A percentile compares a stretch with the other conserved stretches of the same genome.
phyloP scores from a whole-genome alignment of 2,329 filamentous ascomycete species.

The Ceratocystis smalleyi region DNA sequence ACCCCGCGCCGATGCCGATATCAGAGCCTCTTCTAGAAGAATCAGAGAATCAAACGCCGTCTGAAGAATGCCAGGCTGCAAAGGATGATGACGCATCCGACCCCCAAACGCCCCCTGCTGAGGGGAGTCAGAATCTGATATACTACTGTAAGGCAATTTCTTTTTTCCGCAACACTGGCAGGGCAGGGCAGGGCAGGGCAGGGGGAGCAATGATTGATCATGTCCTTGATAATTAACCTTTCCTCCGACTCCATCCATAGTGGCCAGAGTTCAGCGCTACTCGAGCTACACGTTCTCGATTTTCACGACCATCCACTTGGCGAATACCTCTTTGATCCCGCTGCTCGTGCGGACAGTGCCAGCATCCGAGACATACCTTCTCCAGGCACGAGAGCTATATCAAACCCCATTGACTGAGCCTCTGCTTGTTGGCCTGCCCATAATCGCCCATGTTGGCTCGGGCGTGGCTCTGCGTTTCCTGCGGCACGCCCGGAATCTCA shows the following conservation, averaged over 20 bases:
- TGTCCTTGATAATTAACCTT: neutral
- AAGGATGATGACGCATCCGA: constrained; percentile 26
- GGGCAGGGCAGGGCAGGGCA: too few relatives aligned
- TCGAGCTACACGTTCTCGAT: constrained; percentile 71
- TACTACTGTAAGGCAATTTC: constrained; percentile 49
- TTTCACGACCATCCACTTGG: constrained; percentile 61
- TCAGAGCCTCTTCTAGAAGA: constrained; percentile 35
- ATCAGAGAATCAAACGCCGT: constrained; percentile 29
- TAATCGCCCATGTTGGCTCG: constrained; percentile 59
- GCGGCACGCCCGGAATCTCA: constrained; percentile 53
- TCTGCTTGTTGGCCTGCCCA: constrained; percentile 58
- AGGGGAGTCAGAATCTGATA: constrained; percentile 26
- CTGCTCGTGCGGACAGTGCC: constrained; percentile 56
- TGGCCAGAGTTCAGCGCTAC: constrained; percentile 68
- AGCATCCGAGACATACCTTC: constrained; percentile 67
- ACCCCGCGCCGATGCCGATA: constrained; percentile 74
- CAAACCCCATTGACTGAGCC: constrained; percentile 71
- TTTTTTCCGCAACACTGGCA: neutral
- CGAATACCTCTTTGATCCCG: constrained; percentile 70
- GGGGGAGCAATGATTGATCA: too few relatives aligned
- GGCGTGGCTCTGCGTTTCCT: constrained; percentile 65
- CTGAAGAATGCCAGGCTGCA: constrained; percentile 26
- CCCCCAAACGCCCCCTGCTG: constrained; percentile 41
- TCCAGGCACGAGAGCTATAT: constrained; percentile 84
- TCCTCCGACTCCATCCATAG: constrained; percentile 26